Evolutionary conservation across 73 alveolate genomes (phyloP), one percentile per base, ranked within the genome.

Genomic region (Vitrella brassicaformis): DNA sequence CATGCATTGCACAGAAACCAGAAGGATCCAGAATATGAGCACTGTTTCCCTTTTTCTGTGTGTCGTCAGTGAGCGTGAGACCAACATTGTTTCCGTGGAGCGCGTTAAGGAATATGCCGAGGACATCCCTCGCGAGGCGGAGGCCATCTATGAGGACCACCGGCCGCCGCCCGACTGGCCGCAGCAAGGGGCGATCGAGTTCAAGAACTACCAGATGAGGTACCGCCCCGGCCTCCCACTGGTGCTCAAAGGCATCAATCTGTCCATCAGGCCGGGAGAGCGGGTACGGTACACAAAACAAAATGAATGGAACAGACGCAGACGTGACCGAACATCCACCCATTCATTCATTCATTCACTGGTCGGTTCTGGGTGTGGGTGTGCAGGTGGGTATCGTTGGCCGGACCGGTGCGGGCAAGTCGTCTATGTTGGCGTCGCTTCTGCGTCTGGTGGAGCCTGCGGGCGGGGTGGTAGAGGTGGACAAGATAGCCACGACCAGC

Each of bases 311-410:
- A n/a, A n/a, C n/a, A n/a, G n/a, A n/a, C n/a, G n/a, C n/a, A n/a
- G n/a, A n/a, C n/a, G n/a, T n/a, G n/a, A n/a, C n/a, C n/a, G n/a
- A n/a, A n/a, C n/a, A n/a, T n/a, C n/a, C n/a, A n/a, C n/a, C n/a
- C n/a, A n/a, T n/a, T n/a, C n/a, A n/a, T n/a, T n/a, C n/a, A n/a
- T n/a, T n/a, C n/a, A n/a, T n/a, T n/a, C n/a, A n/a, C n/a, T n/a
- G n/a, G n/a, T n/a, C n/a, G n/a, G n/a, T n/a, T n/a, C n/a, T n/a
- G n/a, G n/a, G n/a, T n/a, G n/a, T n/a, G 76, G 80, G n/a, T 27
- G 80, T 46, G 67, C 46, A 26, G 75, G 75, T 94, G 1, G 98
- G 98, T 28, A 89, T 94, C 25, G 86, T 90, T 27, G 98, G 98
- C 7, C 84, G 98, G 32, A 92, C 98, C 10, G 98, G 98, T 39